These are phyloP conservation scores for Cynanchum wilfordii DNA, from an alignment of 257 asterid species.

Conservation along the genomic window DNA sequence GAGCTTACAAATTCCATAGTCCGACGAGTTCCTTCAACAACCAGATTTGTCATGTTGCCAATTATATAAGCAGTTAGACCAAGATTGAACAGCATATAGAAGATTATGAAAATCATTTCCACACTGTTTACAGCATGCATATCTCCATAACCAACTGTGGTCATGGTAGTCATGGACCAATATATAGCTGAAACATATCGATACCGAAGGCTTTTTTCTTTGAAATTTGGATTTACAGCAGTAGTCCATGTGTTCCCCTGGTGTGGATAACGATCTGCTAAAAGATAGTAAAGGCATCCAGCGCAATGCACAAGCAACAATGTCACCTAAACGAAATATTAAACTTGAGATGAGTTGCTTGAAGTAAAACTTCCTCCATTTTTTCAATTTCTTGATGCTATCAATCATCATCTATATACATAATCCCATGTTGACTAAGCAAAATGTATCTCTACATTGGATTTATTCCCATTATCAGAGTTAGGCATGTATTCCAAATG, in stretches of 20 bases:
- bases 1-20: slow-evolving; percentile 88
- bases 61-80: slow-evolving; percentile 89
- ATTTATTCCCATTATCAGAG: background rate
- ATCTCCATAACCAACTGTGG: slow-evolving; percentile 94
- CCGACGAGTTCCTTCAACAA: slow-evolving; percentile 87
- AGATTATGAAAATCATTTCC: slow-evolving; percentile 74
- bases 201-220: slow-evolving; percentile 46
- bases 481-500: background rate
- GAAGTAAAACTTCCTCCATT: background rate
- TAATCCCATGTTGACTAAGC: background rate
- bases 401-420: background rate
- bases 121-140: slow-evolving; percentile 73
- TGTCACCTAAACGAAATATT: slow-evolving; percentile 49
- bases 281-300: slow-evolving; percentile 67
- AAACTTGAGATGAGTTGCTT: background rate
- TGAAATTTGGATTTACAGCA: slow-evolving; percentile 51
- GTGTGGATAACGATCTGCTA: slow-evolving; percentile 67
- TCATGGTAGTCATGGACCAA: slow-evolving; percentile 92
- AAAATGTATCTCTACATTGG: background rate
- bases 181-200: slow-evolving; percentile 66
- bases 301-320: slow-evolving; percentile 74
- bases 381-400: background rate
- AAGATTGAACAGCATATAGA: slow-evolving; percentile 78
- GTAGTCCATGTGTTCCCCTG: slow-evolving; percentile 79
- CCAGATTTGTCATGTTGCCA: slow-evolving; percentile 94